Evolutionary conservation across 1,139 yeast genomes (phyloP), one percentile per base, ranked within the genome.

Genomic region (Suhomyces bokatorum): DNA sequence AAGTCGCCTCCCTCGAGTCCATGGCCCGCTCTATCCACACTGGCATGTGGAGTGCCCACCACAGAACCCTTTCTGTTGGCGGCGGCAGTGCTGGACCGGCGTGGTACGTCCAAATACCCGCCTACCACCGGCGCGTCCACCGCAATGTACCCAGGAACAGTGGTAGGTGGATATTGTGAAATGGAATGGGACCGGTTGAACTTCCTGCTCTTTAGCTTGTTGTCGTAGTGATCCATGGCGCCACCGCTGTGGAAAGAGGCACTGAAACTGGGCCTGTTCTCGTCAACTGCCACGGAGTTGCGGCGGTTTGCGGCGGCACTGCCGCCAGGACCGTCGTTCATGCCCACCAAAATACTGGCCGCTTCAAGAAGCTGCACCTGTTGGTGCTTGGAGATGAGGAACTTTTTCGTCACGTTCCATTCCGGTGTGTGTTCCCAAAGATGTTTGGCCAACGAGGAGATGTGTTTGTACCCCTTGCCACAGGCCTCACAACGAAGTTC

Each of bases 321-420:
- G 4, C 13, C 28, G 11, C 40, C 38, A 17, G 15, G 42, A 24
- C 20, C 29, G 40, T 85, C 95, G 58, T 83, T 85, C 88, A 88
- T 84, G 8, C 89, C 85, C 31, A 89, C 91, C 47, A 88, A 70
- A 38, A 88, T 87, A 46, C 91, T 83, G 3, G 96, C 96, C 10
- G 96, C 96, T 61, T 88, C 96, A 39, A 88, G 72, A 32, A 88
- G 70, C 63, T 88, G 96, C 6, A 88, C 96, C 62, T 88, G 96
- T 63, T 88, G 96, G 63, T 88, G 96, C 63, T 88, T 88, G n/a
- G 91, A 83, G 38, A 88, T 87, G 36, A 85, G 69, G 41, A 88
- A 70, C 59, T 85, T 86, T 53, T 87, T 85, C 2, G 96, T 88
- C 57, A 85, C 85, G 58, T 83, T 86, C 96, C 96, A 88, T 62